Conservation (phyloP, 177 flowering plant species). For the Vitis hybrid region DNA sequence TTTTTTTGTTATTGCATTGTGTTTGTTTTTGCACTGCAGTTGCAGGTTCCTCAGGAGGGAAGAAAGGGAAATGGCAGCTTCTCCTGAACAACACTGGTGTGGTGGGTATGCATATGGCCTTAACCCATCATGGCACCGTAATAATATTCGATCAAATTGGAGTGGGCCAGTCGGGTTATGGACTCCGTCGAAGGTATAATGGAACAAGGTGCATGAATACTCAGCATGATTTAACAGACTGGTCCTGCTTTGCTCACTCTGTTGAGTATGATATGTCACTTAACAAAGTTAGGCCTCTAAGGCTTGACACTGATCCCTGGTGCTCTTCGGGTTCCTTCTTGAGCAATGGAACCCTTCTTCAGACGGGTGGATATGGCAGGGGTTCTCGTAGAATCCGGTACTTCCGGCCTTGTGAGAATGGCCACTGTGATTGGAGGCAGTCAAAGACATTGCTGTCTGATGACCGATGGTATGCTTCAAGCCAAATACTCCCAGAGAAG, state of each 20-base stretch:
- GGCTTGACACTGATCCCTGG: conserved; percentile 53
- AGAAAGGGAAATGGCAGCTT: conserved; percentile 51
- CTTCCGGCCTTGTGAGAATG: conserved; percentile 39
- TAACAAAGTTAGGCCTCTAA: conserved; percentile 46
- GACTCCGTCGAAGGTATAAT: conserved; percentile 13
- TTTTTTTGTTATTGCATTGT: conserved; percentile 8
- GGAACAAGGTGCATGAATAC: conserved; percentile 24
- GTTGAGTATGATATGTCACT: conserved; percentile 46
- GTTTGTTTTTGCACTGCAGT: conserved; percentile 4
- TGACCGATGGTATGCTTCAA: conserved; percentile 61
- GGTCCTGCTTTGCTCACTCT: conserved; percentile 69
- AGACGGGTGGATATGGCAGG: conserved; percentile 45
- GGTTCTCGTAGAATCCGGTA: conserved; percentile 43
- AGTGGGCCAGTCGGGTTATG: conserved; percentile 39
- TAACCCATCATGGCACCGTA: conserved; percentile 56
- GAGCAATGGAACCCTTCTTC: conserved; percentile 59
- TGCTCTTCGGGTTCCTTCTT: conserved; percentile 69
- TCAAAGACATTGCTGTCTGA: conserved; percentile 15
- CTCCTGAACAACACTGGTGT: conserved; percentile 59
- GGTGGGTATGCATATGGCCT: conserved; percentile 71
- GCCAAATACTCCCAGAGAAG: conserved; percentile 39
- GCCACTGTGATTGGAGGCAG: conserved; percentile 47
- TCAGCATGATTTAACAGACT: conserved; percentile 16
- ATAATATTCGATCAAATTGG: conserved; percentile 53
- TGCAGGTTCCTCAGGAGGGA: conserved; percentile 13